phyloP scores from a whole-genome alignment of 2,329 filamentous ascomycete genomes.

The Hortaea sp. region DNA sequence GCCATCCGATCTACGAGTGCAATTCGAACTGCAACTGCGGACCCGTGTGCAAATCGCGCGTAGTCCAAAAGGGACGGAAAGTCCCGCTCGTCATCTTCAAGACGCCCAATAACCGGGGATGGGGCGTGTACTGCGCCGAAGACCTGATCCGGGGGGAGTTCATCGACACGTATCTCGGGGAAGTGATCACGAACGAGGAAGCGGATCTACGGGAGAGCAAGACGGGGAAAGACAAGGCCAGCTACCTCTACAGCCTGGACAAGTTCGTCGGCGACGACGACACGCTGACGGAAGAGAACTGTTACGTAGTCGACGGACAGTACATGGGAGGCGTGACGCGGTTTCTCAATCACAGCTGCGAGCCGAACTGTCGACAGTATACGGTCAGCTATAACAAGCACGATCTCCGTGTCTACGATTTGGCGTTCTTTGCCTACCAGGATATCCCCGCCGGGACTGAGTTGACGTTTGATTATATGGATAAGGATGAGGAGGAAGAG shows the following conservation, averaged over 20 bases:
- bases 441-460: constrained; percentile 58
- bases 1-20: constrained; percentile 64
- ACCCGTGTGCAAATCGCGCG: constrained; percentile 57
- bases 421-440: constrained; percentile 63
- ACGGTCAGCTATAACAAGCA: constrained; percentile 68
- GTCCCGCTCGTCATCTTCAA: constrained; percentile 69
- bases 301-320: constrained; percentile 53
- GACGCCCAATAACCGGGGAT: constrained; percentile 57
- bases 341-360: constrained; percentile 76
- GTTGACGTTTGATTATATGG: constrained; percentile 71
- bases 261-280: constrained; percentile 55
- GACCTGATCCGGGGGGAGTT: constrained; percentile 64
- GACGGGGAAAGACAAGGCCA: constrained; percentile 56
- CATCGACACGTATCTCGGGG: constrained; percentile 67
- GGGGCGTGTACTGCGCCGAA: constrained; percentile 60
- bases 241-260: constrained; percentile 73
- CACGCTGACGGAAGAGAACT: constrained; percentile 31
- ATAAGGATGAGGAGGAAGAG: constrained; percentile 44
- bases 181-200: constrained; percentile 43
- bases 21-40: constrained; percentile 61
- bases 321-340: constrained; percentile 68
- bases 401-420: constrained; percentile 63
- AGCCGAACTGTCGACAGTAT: constrained; percentile 71
- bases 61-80: constrained; percentile 63
- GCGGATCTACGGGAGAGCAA: constrained; percentile 53